Conservation (phyloP, 805 yeast genomes). For the Torulaspora quercuum region DNA sequence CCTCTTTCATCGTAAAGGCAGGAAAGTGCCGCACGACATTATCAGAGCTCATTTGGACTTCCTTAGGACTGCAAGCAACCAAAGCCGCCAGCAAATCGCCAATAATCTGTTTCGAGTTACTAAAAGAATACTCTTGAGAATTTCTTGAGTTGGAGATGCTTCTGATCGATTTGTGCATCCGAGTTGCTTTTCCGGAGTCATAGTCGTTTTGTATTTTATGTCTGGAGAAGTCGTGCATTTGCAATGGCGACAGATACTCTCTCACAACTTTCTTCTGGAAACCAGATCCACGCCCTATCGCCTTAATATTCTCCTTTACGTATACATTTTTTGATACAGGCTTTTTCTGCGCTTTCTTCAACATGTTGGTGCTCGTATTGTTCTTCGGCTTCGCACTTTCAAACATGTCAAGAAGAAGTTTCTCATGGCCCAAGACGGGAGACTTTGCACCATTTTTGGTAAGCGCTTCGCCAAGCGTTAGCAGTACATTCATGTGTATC, state of each 20-base stretch:
- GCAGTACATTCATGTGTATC: constrained; percentile 31
- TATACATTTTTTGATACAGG: constrained; percentile 1
- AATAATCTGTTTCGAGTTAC: constrained; percentile 19
- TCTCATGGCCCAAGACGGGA: constrained; percentile 11
- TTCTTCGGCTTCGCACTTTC: constrained; percentile 8
- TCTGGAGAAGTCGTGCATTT: constrained; percentile 27
- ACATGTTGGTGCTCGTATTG: neutral
- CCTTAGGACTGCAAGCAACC: constrained; percentile 14
- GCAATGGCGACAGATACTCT: constrained; percentile 32
- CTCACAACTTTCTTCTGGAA: constrained; percentile 30
- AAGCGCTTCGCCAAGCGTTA: constrained; percentile 35
- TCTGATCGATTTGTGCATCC: constrained; percentile 11
- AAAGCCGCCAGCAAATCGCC: constrained; percentile 18
- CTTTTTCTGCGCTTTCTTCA: neutral
- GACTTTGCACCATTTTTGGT: constrained; percentile 18
- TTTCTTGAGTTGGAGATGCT: constrained; percentile 10
- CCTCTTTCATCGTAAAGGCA: constrained; percentile 29
- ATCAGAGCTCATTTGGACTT: constrained; percentile 18
- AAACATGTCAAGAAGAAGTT: constrained; percentile 11
- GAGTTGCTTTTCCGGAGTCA: constrained; percentile 19
- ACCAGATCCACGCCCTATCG: constrained; percentile 34
- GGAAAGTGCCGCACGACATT: constrained; percentile 18
- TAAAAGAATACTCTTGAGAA: constrained; percentile 13
- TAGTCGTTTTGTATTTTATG: constrained; percentile 24
- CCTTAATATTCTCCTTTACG: constrained; percentile 13